Base-by-base conservation (phyloP, 2,329 filamentous ascomycete genomes). In the Colletotrichum sp. region DNA sequence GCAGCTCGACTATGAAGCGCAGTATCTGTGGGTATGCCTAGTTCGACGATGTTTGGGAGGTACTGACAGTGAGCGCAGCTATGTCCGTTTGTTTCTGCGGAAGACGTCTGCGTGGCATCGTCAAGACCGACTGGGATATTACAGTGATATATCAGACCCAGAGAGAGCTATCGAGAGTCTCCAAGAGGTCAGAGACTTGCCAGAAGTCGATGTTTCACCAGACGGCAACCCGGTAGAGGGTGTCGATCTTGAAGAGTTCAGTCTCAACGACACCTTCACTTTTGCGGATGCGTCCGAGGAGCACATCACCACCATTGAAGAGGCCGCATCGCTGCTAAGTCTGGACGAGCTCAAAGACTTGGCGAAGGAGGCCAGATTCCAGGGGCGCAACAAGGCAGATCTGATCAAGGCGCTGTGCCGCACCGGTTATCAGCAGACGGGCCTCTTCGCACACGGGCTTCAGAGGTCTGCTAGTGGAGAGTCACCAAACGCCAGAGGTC, bases 61-160 rank as follows among this genome's bases (percentile, higher is more conserved):
- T 63, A n/a, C 72, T 71, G 52, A 60, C 15, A n/a, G 16, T 32
- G 66, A 21, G n/a, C 18, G 63, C 76, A 96, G 95, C 82, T 98
- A 98, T 85, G 96, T 99, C 16, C 93, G 97, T 26, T 87, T 99
- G 2, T 99, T 99, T 81, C 88, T 99, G 5, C 93, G 97, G 63
- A 99, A 99, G 84, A 95, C 95, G 2, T 94, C 95, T 26, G 93
- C 93, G 2, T 99, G 97, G 97, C 96, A 98, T 87, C 93, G 97
- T 12, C 90, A 95, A 77, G 92, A 90, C 80, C 92, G 92, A 26
- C 85, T 99, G 30, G 92, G 92, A 3, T 98, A 98, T 81, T 92
- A 96, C 81, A 91, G 92, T 78, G 96, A 99, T 82, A 94, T 99
- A 76, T 90, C 93, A 60, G 92, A 98, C 82, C 88, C 96, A 52